Evolutionary conservation across 2,329 filamentous ascomycete genomes (phyloP), one percentile per base, ranked within the genome.

Genomic region (Fusarium sp.): DNA sequence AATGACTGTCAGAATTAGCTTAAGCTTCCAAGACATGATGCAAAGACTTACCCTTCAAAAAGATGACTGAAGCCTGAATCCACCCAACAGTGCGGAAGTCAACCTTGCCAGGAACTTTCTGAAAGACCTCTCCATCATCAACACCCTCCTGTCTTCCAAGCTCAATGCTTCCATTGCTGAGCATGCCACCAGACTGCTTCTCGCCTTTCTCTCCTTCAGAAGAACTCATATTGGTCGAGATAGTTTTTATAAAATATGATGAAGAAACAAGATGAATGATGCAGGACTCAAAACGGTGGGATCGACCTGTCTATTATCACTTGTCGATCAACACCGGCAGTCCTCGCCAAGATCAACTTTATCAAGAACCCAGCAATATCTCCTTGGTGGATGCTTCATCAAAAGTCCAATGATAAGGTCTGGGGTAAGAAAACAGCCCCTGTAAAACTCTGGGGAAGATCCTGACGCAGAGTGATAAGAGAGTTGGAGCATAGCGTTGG

Each of bases 51-150:
- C 82, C 75, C 75, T 86, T 85, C 28, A 85, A 77, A 66, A 87
- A 87, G 57, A 87, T 86, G 48, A 87, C 82, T 1, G 83, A 83
- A 4, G 85, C 85, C 41, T 85, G 83, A 32, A 85, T 77, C 85
- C 86, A 87, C 42, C 83, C 80, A 26, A 87, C 85, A 13, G 84
- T 86, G 32, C 86, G 81, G 63, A 87, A 87, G 62, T 87, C 81
- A 22, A 87, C 85, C 18, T 80, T 80, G 12, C 84, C 83, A 12
- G 83, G 78, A 5, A 80, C 80, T 32, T 82, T 82, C 75, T 85
- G 84, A 77, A 87, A 87, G 3, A 87, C 83, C 62, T 87, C 85
- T 58, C 81, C 63, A 62, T 83, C 76, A 26, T 81, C 74, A 11
- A 58, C 56, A 20, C 64, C 50, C 15, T 76, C 74, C 6, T 75